Conservation (phyloP, 1,284 basidiomycete species). For the Fomes fomentarius region DNA sequence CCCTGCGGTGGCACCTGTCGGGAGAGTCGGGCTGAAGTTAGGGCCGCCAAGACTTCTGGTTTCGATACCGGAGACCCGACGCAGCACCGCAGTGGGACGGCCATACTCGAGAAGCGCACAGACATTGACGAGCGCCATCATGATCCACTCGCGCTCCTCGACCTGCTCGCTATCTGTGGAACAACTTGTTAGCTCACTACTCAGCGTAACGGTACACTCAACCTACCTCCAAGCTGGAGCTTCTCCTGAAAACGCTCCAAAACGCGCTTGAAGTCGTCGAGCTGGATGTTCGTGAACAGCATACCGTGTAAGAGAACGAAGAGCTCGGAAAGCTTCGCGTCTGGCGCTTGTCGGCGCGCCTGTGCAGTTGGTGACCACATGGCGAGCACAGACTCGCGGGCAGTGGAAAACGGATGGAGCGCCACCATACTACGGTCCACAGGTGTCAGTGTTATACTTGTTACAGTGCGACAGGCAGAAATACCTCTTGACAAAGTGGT, state of each 20-base stretch:
- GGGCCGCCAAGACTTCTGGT: slow-evolving; percentile 29
- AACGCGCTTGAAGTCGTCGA: slow-evolving; percentile 87
- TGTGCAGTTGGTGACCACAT: slow-evolving; percentile 83
- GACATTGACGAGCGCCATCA: slow-evolving; percentile 91
- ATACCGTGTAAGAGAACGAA: slow-evolving; percentile 94
- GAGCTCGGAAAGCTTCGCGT: slow-evolving; percentile 79
- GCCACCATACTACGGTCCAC: slow-evolving; percentile 73
- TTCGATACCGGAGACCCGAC: slow-evolving; percentile 52
- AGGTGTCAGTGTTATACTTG: slow-evolving; percentile 16
- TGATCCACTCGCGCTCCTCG: slow-evolving; percentile 91
- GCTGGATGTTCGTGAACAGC: slow-evolving; percentile 92
- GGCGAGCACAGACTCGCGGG: slow-evolving; percentile 85
- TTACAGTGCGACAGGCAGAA: slow-evolving; percentile 26
- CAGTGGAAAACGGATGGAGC: slow-evolving; percentile 83
- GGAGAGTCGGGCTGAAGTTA: slow-evolving; percentile 24
- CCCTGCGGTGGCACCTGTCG: slow-evolving; percentile 24
- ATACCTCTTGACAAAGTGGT: slow-evolving; percentile 96
- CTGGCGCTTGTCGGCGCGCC: slow-evolving; percentile 71
- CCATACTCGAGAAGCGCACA: slow-evolving; percentile 89
- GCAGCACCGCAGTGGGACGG: slow-evolving; percentile 70
- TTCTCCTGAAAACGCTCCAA: slow-evolving; percentile 87
- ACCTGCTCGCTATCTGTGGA: slow-evolving; percentile 38
- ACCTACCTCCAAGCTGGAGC: slow-evolving; percentile 70
- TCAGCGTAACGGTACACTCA: no score
- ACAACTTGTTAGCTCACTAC: not conserved